Conservation (phyloP, 2,329 filamentous ascomycete species). For the Diaporthe sp. region DNA sequence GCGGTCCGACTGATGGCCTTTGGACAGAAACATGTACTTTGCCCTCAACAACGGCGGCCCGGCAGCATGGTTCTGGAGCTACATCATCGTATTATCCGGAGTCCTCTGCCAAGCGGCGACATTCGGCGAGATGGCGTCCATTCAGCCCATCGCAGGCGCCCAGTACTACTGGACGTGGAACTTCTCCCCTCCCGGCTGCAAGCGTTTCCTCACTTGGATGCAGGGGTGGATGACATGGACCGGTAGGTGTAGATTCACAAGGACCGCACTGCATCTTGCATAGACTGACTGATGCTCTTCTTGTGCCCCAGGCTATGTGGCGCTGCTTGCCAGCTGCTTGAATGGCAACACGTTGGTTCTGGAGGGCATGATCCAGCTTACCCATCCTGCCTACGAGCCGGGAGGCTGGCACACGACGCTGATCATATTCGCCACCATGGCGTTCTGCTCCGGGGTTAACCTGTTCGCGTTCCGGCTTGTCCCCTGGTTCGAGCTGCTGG, state of each 20-base stretch:
- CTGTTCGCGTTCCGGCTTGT: constrained; percentile 55
- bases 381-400: constrained; percentile 31
- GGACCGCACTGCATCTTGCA: not conserved
- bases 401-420: constrained; percentile 54
- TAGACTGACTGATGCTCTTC: not conserved
- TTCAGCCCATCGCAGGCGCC: constrained; percentile 56
- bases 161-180: constrained; percentile 58
- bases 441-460: constrained; percentile 47
- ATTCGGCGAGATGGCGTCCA: constrained; percentile 56
- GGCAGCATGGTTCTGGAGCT: constrained; percentile 49
- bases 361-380: constrained; percentile 38
- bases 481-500: constrained; percentile 55
- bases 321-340: constrained; percentile 51
- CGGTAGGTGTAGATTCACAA: constrained; percentile 50
- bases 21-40: constrained; percentile 41
- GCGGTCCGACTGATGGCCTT: not conserved
- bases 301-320: constrained; percentile 52
- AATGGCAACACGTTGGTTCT: constrained; percentile 45
- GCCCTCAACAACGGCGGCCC: constrained; percentile 52
- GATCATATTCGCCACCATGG: constrained; percentile 53
- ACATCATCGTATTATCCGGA: constrained; percentile 48
- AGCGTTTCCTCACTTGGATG: constrained; percentile 35
- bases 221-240: constrained; percentile 59
- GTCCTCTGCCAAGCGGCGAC: constrained; percentile 50
- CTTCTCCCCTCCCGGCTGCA: constrained; percentile 15